Percentiles rank a stretch among this genome's conserved stretches.
These are phyloP conservation scores for Talaromyces sp. DNA, from an alignment of 2,329 filamentous ascomycete species.

Conservation along the genomic window DNA sequence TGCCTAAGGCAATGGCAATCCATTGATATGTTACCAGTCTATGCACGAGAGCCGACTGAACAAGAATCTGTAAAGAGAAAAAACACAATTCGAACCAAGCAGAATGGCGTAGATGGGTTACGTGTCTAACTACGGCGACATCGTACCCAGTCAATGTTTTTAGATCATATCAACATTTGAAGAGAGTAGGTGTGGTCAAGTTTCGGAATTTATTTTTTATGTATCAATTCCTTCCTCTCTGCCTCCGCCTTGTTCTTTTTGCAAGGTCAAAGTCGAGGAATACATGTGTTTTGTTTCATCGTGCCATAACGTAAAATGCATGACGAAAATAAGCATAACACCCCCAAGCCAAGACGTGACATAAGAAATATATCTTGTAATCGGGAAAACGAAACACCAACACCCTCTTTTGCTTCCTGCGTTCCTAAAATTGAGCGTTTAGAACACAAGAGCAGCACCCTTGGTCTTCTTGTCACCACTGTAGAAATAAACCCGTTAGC, in stretches of 20 bases:
- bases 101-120: too few species aligned
- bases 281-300: conserved; percentile 7
- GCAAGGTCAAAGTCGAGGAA: conserved; percentile 9
- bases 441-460: conserved; percentile 99
- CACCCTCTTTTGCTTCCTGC: conserved; percentile 5
- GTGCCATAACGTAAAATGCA: conserved; percentile 12
- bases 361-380: conserved; percentile 8
- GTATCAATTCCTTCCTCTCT: conserved; percentile 9
- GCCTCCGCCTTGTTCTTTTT: conserved; percentile 8
- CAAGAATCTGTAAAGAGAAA: too few species aligned
- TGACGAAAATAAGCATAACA: conserved; percentile 7
- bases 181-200: conserved; percentile 1
- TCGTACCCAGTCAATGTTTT: neutral
- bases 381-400: conserved; percentile 13
- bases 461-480: conserved; percentile 99
- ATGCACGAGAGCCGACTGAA: too few species aligned
- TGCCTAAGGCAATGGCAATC: too few species aligned
- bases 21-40: too few species aligned
- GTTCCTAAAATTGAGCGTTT: conserved; percentile 46
- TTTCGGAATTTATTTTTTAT: conserved; percentile 10
- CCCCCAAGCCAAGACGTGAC: conserved; percentile 1
- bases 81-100: too few species aligned
- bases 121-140: neutral
- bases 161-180: neutral
- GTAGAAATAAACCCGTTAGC: conserved; percentile 40